Evolutionary conservation across 176 grass and related monocot genomes (phyloP).

Genomic region (Thinopyrum elongatum): DNA sequence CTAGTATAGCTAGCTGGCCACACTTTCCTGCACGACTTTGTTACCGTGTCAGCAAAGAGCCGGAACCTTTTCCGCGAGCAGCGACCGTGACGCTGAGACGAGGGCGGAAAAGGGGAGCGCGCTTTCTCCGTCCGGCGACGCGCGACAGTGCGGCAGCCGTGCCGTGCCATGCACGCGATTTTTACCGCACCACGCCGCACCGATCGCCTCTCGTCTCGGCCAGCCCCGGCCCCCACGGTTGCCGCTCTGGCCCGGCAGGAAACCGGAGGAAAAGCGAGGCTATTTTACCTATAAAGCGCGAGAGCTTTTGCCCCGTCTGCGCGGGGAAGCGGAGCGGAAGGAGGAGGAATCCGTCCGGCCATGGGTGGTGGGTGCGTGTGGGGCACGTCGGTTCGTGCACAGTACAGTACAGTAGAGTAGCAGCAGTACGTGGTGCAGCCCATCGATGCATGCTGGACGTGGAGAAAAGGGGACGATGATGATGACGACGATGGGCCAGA

Average conservation of each 20-base stretch:
- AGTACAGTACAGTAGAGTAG: no score
- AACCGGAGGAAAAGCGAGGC: neutral
- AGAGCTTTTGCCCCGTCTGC: neutral
- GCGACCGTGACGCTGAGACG: neutral
- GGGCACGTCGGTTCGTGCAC: constrained; percentile 17
- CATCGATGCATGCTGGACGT: neutral
- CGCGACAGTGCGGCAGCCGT: neutral
- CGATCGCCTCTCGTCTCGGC: neutral
- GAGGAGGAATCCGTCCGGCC: neutral
- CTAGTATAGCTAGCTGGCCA: neutral
- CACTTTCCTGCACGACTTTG: neutral
- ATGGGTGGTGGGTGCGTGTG: constrained; percentile 27
- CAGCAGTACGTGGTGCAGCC: neutral
- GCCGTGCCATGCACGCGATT: neutral
- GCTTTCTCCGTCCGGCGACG: constrained; percentile 13
- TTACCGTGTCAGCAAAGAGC: neutral
- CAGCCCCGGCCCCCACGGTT: no score
- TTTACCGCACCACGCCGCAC: neutral
- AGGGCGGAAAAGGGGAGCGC: neutral
- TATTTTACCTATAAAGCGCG: neutral
- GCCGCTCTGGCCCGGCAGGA: neutral
- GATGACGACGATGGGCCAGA: no score
- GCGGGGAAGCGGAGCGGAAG: neutral
- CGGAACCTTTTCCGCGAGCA: neutral
- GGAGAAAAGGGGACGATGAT: no score